Conservation (phyloP, 257 asterid genomes). For the Ajuga chamaepitys region DNA sequence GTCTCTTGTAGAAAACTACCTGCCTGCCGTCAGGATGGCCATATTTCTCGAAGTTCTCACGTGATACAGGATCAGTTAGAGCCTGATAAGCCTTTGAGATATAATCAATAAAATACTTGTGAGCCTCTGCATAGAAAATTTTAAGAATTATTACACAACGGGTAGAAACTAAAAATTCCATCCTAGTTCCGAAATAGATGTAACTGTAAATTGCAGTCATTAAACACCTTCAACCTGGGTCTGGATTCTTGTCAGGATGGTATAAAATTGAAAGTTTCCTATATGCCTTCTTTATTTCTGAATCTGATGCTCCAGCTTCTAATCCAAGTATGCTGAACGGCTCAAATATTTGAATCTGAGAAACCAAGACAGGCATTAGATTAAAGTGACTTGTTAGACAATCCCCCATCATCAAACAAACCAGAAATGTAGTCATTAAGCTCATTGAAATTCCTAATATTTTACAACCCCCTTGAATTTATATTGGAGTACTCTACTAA, state of each 20-base stretch:
- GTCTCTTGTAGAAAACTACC: slow-evolving; percentile 38
- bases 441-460: background rate
- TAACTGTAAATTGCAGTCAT: slow-evolving; percentile 19
- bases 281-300: slow-evolving; percentile 96
- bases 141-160: slow-evolving; percentile 17
- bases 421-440: slow-evolving; percentile 7
- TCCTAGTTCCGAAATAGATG: background rate
- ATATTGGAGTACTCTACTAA: slow-evolving; percentile 3
- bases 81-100: slow-evolving; percentile 99
- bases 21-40: slow-evolving; percentile 99
- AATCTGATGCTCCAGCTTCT: slow-evolving; percentile 83
- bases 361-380: background rate
- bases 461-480: background rate
- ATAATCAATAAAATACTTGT: slow-evolving; percentile 71
- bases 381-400: slow-evolving; percentile 12
- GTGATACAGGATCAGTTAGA: slow-evolving; percentile 91
- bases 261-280: slow-evolving; percentile 91
- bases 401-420: background rate
- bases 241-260: slow-evolving; percentile 99
- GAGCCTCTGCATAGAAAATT: slow-evolving; percentile 69
- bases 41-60: slow-evolving; percentile 93
- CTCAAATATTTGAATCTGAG: slow-evolving; percentile 74
- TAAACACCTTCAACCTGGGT: slow-evolving; percentile 90
- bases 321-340: slow-evolving; percentile 96
- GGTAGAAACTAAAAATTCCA: slow-evolving; percentile 8